These are phyloP conservation scores for Dentiscutata heterogama DNA, from an alignment of 371 early-diverging fungal genomes.

Conservation along the genomic window DNA sequence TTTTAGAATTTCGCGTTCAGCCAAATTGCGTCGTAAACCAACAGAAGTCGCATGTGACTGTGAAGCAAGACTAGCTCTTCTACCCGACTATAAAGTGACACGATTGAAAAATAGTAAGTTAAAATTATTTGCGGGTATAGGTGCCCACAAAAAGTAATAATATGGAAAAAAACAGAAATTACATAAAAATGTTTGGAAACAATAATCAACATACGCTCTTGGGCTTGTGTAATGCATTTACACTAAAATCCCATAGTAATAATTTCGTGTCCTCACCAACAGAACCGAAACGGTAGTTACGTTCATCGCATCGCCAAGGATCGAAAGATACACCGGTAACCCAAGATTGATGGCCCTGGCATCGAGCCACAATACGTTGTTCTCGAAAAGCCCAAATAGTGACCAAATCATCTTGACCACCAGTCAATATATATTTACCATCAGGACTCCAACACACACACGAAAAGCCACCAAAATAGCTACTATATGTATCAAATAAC, in stretches of 20 bases:
- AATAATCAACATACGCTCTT: conserved; percentile 65
- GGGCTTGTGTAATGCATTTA: conserved; percentile 77
- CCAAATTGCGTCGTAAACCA: conserved; percentile 38
- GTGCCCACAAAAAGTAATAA: conserved; percentile 2
- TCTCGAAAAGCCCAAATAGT: conserved; percentile 91
- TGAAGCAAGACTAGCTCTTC: conserved; percentile 45
- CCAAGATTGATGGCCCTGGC: conserved; percentile 96
- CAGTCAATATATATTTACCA: conserved; percentile 88
- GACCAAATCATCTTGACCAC: conserved; percentile 97
- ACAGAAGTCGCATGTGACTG: conserved; percentile 44
- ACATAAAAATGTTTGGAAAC: neutral
- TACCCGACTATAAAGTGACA: neutral
- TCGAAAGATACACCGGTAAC: conserved; percentile 92
- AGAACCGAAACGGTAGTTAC: conserved; percentile 88
- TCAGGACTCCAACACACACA: conserved; percentile 96
- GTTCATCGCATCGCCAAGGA: conserved; percentile 84
- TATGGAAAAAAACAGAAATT: conserved; percentile 15
- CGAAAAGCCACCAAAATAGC: conserved; percentile 87
- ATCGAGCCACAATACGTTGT: conserved; percentile 83
- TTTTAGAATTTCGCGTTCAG: conserved; percentile 22
- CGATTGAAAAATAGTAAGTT: conserved; percentile 31
- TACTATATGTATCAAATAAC: conserved; percentile 74
- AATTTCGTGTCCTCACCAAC: conserved; percentile 92
- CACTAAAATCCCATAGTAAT: conserved; percentile 93
- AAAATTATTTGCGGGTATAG: neutral